Evolutionary conservation across 1,284 basidiomycete species (phyloP), one percentile per base, ranked within the genome.

Genomic region (Fistulina hepatica): DNA sequence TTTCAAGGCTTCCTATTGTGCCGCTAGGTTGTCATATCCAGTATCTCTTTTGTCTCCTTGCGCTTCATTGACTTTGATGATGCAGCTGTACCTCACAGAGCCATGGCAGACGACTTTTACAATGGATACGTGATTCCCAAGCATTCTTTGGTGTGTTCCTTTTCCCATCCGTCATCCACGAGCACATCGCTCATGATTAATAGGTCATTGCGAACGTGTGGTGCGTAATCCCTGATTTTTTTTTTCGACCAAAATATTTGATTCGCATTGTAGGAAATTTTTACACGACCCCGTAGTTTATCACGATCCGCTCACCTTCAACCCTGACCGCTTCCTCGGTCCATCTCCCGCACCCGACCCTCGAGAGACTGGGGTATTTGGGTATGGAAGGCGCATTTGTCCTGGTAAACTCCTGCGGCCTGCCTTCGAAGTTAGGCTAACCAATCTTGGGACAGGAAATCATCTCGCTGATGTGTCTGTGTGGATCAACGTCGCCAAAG

Each of bases 381-480:
- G 44, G 4, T 45, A 40, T 23, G 44, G 44, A 10, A 11, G 6
- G 28, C 39, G 40, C 3, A 21, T 36, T 11, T 45, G 44, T 15
- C 41, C 44, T 6, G 40, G 42, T 40, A 16, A 5, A n/a, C 22
- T 20, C 15, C 15, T 19, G 15, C 9, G 3, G 28, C 28, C 3
- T 31, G 17, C n/a, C 21, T 19, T 36, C 44, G 42, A 19, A 9
- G 4, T 22, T 16, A 12, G 21, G 10, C 19, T 7, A 23, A 10
- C 7, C 9, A 10, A 16, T 15, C 32, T 40, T 26, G 39, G 8
- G 23, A 44, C 34, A 61, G 67, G 67, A 1, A 34, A 56, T 13
- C 51, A 64, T 21, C 47, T 71, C 13, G 67, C 68, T 0, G 64
- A 71, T 27, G 52, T 58, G 2, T 63, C 67, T 3, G 44, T 69